Evolutionary conservation across 306 rosid species (phyloP).

Genomic region (Rubus parviflorus): DNA sequence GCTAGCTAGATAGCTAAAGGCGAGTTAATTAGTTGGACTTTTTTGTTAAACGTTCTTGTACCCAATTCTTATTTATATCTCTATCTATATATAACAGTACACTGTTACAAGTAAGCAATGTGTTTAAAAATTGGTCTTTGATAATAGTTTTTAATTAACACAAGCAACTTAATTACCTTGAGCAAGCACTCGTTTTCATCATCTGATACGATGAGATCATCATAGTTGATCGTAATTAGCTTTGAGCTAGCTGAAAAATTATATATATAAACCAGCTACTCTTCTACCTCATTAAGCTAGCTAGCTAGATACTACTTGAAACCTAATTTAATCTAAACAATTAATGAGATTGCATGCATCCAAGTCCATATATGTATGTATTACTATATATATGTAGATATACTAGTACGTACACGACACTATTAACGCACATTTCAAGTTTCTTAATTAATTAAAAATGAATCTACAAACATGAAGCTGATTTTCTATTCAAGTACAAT

Average conservation of each 20-base stretch:
- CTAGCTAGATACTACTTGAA: not conserved
- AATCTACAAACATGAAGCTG: not conserved
- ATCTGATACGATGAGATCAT: conserved; percentile 1
- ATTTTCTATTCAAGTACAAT: not conserved
- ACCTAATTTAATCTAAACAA: not conserved
- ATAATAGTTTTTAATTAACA: not conserved
- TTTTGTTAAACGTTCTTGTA: not conserved
- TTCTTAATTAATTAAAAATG: not conserved
- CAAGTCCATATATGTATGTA: not conserved
- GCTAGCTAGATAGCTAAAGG: not conserved
- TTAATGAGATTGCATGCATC: not conserved
- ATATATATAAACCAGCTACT: not conserved
- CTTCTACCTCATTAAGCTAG: not conserved
- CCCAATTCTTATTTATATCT: too few species aligned
- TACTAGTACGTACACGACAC: not conserved
- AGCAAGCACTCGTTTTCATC: not conserved
- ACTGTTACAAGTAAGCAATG: not conserved
- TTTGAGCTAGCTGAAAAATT: not conserved
- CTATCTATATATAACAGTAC: too few species aligned
- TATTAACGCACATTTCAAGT: not conserved
- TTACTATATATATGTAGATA: not conserved
- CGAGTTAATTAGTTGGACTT: not conserved
- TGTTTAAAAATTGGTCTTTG: too few species aligned
- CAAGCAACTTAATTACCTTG: not conserved
- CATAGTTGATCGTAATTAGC: not conserved